Percentiles rank a stretch among this genome's conserved stretches.
phyloP scores from a whole-genome alignment of 768 basidiomycete genomes.

The Hypsizygus marmoreus region DNA sequence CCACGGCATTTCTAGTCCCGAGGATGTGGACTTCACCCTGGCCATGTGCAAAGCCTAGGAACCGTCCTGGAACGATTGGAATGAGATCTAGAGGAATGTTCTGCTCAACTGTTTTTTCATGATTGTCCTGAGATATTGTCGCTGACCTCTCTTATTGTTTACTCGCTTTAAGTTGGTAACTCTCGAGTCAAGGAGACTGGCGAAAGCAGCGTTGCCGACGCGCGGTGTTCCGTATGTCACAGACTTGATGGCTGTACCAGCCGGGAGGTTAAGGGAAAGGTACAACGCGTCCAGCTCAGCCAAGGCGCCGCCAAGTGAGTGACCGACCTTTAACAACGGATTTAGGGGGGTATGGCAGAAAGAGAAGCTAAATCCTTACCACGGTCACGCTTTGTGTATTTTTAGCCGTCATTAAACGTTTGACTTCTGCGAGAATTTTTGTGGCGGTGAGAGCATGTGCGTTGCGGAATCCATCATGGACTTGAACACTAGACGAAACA shows the following conservation, averaged over 20 bases:
- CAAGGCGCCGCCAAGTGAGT: slow-evolving; percentile 55
- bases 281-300: slow-evolving; percentile 53
- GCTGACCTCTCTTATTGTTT: slow-evolving; percentile 37
- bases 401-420: slow-evolving; percentile 36
- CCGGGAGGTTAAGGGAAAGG: slow-evolving; percentile 49
- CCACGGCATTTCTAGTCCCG: slow-evolving; percentile 34
- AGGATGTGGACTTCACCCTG: slow-evolving; percentile 59
- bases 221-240: slow-evolving; percentile 54
- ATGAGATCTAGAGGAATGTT: slow-evolving; percentile 37
- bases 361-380: slow-evolving; percentile 25
- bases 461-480: slow-evolving; percentile 56
- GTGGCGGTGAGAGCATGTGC: slow-evolving; percentile 50
- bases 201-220: slow-evolving; percentile 54
- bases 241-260: slow-evolving; percentile 37
- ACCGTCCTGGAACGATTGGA: slow-evolving; percentile 58
- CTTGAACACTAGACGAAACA: slow-evolving; percentile 40
- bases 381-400: slow-evolving; percentile 42
- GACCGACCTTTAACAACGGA: slow-evolving; percentile 36
- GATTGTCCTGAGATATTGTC: too few species aligned
- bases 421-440: slow-evolving; percentile 45
- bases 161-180: slow-evolving; percentile 40
- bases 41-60: slow-evolving; percentile 50
- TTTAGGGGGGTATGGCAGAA: slow-evolving; percentile 17
- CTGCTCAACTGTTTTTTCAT: neutral
- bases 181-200: slow-evolving; percentile 49